Conservation (phyloP, 805 yeast species). For the Pichia nanzhaoensis region DNA sequence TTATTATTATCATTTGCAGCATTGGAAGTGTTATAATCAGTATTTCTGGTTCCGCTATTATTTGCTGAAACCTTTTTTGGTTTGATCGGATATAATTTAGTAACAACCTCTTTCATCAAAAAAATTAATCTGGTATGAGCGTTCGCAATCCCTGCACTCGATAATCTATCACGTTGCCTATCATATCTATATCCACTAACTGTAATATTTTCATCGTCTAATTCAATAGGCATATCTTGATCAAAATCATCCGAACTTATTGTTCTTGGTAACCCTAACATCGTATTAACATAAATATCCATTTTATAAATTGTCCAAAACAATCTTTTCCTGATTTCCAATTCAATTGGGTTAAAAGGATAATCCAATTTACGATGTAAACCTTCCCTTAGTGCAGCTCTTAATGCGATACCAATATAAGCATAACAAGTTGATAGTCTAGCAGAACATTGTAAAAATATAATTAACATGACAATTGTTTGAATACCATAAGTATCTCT, state of each 20-base stretch:
- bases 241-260: conserved; percentile 75
- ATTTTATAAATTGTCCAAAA: conserved; percentile 88
- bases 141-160: conserved; percentile 76
- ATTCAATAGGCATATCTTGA: conserved; percentile 76
- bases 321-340: conserved; percentile 75
- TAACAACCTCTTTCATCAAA: conserved; percentile 64
- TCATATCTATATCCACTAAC: conserved; percentile 44
- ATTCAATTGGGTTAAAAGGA: conserved; percentile 65
- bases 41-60: conserved; percentile 9
- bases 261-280: conserved; percentile 78
- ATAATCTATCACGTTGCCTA: conserved; percentile 43
- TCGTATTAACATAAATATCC: conserved; percentile 84
- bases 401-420: conserved; percentile 78
- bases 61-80: conserved; percentile 26
- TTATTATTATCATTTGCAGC: not conserved
- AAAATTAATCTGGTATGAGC: conserved; percentile 72
- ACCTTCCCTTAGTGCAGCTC: conserved; percentile 79
- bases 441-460: conserved; percentile 84
- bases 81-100: conserved; percentile 68
- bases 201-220: conserved; percentile 83
- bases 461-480: conserved; percentile 77
- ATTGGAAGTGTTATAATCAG: conserved; percentile 1
- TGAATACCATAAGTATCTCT: conserved; percentile 78
- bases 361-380: conserved; percentile 66
- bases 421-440: conserved; percentile 82